Conservation (phyloP, 1,139 yeast genomes). For the Debaryomyces udenii region DNA sequence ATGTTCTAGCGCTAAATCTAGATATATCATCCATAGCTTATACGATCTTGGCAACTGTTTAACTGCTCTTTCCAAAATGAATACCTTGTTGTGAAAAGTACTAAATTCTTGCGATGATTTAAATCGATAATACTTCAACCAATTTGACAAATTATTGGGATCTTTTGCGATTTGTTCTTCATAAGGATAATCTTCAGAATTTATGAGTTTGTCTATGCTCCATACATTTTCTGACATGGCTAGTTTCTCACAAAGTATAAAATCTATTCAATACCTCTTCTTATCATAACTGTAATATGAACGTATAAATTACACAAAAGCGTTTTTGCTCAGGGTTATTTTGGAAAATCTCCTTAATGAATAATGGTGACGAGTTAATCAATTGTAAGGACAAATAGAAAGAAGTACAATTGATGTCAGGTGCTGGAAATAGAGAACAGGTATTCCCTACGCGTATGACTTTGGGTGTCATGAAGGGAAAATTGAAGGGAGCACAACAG, state of each 20-base stretch:
- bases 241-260: too few relatives aligned
- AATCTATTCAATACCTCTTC: neutral
- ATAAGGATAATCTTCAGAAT: slow-evolving; percentile 40
- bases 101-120: slow-evolving; percentile 19
- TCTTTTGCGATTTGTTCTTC: slow-evolving; percentile 51
- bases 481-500: slow-evolving; percentile 95
- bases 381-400: slow-evolving; percentile 4
- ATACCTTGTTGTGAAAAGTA: slow-evolving; percentile 35
- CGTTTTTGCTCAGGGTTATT: neutral
- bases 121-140: slow-evolving; percentile 57
- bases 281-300: neutral
- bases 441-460: slow-evolving; percentile 98
- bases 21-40: slow-evolving; percentile 59
- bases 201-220: slow-evolving; percentile 24
- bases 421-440: slow-evolving; percentile 68
- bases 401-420: slow-evolving; percentile 36
- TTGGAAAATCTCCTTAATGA: slow-evolving; percentile 2
- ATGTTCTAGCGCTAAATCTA: slow-evolving; percentile 41
- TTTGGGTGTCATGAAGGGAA: slow-evolving; percentile 89
- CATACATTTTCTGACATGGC: slow-evolving; percentile 11
- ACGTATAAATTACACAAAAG: slow-evolving; percentile 7
- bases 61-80: slow-evolving; percentile 59
- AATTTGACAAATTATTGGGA: slow-evolving; percentile 46
- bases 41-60: slow-evolving; percentile 48
- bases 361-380: neutral